Conservation (phyloP, 2,329 filamentous ascomycete genomes). For the Dichotomopilus funicola region DNA sequence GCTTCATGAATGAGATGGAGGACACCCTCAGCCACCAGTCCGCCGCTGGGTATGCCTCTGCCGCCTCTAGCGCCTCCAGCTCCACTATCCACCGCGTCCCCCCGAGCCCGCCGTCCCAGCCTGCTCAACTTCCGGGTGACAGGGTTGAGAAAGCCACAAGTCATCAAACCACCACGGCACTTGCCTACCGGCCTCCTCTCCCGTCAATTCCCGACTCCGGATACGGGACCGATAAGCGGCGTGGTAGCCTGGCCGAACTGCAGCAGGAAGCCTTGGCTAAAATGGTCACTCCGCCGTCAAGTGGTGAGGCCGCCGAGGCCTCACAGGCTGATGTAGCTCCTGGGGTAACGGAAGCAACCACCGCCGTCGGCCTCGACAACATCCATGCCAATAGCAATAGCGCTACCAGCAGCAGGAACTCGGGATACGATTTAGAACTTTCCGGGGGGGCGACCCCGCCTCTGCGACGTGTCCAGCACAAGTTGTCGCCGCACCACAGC, state of each 20-base stretch:
- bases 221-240: conserved; percentile 18
- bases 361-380: too few relatives aligned
- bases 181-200: conserved; percentile 2
- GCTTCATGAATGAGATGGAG: conserved; percentile 25
- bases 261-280: not conserved
- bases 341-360: too few relatives aligned
- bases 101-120: conserved; percentile 19
- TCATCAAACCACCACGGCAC: not conserved
- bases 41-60: conserved; percentile 17
- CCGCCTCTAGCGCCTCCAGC: conserved; percentile 6
- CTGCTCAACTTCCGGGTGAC: not conserved
- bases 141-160: not conserved
- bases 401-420: too few relatives aligned
- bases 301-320: not conserved
- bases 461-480: too few relatives aligned
- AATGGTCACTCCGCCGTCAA: not conserved
- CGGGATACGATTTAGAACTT: too few relatives aligned
- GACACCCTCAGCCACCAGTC: conserved; percentile 19
- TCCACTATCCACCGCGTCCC: conserved; percentile 27
- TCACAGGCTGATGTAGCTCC: too few relatives aligned
- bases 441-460: too few relatives aligned
- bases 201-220: conserved; percentile 23
- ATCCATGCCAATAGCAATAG: too few relatives aligned
- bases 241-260: conserved; percentile 20
- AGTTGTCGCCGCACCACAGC: not conserved